Base-by-base conservation (phyloP, 768 basidiomycete species). In the Mycena latifolia region DNA sequence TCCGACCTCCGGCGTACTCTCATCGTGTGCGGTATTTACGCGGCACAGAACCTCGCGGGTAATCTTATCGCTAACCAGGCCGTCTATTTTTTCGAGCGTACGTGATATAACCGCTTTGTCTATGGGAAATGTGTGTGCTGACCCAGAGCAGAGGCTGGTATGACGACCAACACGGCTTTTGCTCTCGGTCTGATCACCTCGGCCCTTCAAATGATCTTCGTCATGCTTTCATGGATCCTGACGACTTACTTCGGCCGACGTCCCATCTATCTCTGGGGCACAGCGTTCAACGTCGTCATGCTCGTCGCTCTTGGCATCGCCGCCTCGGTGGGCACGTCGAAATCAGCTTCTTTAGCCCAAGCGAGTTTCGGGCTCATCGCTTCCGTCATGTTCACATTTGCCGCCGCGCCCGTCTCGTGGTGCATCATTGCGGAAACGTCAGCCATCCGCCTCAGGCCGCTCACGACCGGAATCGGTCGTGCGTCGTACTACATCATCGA, bases 31-130 rank as follows among this genome's bases (percentile, higher is more conserved):
- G 68, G 55, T 55, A 55, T 69, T 39, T 69, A 69, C 51, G 68
- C 68, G 15, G 68, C 43, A 8, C 68, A 69, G 41, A 69, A 69
- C 20, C 64, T 69, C 55, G 64, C 68, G 29, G 68, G 68, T 17
- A 69, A 69, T 60, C 64, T 69, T 25, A 69, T 69, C 55, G 68
- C 68, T 11, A 69, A 69, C 55, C 68, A 69, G 46, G 64, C 68
- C 60, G 68, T 69, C 25, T 69, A 58, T 12, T 69, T 69, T 27
- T 69, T 69, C 55, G 56, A 69, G 68, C 68, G 64, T 66, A 39
- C 35, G 59, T 69, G 18, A 18, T 43, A 37, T 41, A 12, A 41
- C 43, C 56, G 27, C 53, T 22, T 29, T 35, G 9, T 37, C 2
- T 27, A 10, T 43, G 41, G 18, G 17, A 51, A 51, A 27, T 24